Evolutionary conservation across 768 basidiomycete species (phyloP), one percentile per base, ranked within the genome.

Genomic region (Suillus lakei): DNA sequence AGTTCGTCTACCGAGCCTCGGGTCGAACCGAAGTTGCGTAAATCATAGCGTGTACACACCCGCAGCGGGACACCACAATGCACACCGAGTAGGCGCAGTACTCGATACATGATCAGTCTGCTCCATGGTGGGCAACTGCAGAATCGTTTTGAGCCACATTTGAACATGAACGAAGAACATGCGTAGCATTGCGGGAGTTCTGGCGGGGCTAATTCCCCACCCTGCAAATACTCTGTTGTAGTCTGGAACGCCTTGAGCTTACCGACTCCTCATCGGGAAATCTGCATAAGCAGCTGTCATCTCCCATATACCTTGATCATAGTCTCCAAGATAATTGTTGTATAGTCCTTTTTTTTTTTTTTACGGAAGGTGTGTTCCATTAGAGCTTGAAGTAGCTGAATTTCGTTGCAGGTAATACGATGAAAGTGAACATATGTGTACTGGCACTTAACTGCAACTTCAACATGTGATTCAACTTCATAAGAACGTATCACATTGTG

Each of bases 21-120:
- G 83, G 79, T 3, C 80, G 76, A n/a, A 81, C 76, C 28, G 54
- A 26, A 5, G 80, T 81, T 8, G 78, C 81, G 63, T 71, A 74
- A 28, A 83, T 67, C 4, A 81, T 75, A 8, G 81, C 81, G 79
- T 78, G 79, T 30, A 72, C 44, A 71, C 68, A 18, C 75, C 74
- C 18, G 72, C 77, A 13, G 63, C 77, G 18, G 70, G 63, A 38
- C 66, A 61, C 76, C 75, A 70, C 75, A 77, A 44, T 78, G 77
- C 16, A 75, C 32, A 36, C 75, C 71, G 62, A 36, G 56, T 30
- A 30, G 69, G 69, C 16, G 68, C 38, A 26, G 8, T 28, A 43
- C 62, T 26, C 38, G n/a, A 26, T 16, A 43, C 9, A 12, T 26
- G 38, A 39, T 39, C 1, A 39, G 56, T 5, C 10, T 18, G 10